Percentiles rank a stretch among this genome's conserved stretches.
These are phyloP conservation scores for Chlorociboria aeruginascens DNA, from an alignment of 495 filamentous ascomycete genomes.

Conservation along the genomic window DNA sequence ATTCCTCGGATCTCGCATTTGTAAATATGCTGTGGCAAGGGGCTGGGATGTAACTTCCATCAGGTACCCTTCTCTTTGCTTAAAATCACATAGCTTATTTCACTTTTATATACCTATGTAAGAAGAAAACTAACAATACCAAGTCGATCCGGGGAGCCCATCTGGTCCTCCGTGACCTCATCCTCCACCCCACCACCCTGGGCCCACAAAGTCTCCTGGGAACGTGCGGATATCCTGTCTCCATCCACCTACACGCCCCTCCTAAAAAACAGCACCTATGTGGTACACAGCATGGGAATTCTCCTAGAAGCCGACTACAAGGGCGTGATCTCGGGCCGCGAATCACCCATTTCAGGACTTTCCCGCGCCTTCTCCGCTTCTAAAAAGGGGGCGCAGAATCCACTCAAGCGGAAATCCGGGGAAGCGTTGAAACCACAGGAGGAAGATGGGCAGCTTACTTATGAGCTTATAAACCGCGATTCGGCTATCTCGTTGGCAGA, in stretches of 20 bases:
- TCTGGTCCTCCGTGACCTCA: slow-evolving; percentile 67
- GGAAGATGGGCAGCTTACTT: slow-evolving; percentile 67
- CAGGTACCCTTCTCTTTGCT: slow-evolving; percentile 40
- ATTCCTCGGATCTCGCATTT: slow-evolving; percentile 91
- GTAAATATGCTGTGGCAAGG: slow-evolving; percentile 67
- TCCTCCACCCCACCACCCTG: slow-evolving; percentile 63
- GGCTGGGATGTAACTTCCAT: slow-evolving; percentile 86
- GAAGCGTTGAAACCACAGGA: slow-evolving; percentile 52
- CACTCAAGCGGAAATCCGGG: slow-evolving; percentile 40
- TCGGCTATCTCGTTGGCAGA: slow-evolving; percentile 71
- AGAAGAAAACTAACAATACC: not conserved
- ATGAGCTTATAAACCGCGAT: slow-evolving; percentile 97
- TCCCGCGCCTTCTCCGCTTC: slow-evolving; percentile 60
- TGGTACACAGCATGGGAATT: slow-evolving; percentile 91
- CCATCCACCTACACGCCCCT: slow-evolving; percentile 64
- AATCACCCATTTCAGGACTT: slow-evolving; percentile 63
- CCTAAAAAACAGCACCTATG: slow-evolving; percentile 62
- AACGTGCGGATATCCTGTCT: slow-evolving; percentile 72
- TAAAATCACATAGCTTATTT: not conserved
- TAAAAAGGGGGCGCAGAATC: slow-evolving; percentile 55
- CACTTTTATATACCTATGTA: not conserved
- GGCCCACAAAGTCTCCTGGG: slow-evolving; percentile 75
- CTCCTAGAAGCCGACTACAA: slow-evolving; percentile 98
- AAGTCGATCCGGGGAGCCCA: slow-evolving; percentile 80
- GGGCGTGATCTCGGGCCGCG: slow-evolving; percentile 69